Base-by-base conservation (phyloP, 2,329 filamentous ascomycete genomes). In the Nakataea oryzae region DNA sequence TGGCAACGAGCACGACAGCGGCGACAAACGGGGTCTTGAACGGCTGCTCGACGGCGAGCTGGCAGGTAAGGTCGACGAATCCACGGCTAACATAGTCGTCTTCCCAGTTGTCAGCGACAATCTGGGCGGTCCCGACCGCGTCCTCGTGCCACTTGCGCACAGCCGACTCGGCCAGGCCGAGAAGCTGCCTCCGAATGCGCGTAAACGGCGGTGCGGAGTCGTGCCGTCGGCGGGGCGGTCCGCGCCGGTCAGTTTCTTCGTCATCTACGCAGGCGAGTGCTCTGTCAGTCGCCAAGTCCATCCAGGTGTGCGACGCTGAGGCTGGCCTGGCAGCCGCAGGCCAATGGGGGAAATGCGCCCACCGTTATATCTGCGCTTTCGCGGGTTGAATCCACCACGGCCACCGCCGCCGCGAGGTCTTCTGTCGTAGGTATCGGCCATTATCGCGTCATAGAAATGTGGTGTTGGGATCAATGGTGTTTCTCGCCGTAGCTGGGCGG, bases 1-100 rank as follows among this genome's bases (percentile, higher is more conserved):
- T 97, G 66, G 87, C 83, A 62, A 91, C 83, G 63, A 96, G 81
- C 56, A 96, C 83, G 17, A 93, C 87, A 26, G 90, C 91, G 12
- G 93, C 92, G 50, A 96, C 83, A 72, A 97, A 97, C 0, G 95
- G 93, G n/a, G 92, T 96, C 80, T 97, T 97, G 74, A 99, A 88
- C 1, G 95, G 95, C 76, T 99, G 95, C 76, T 99, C 95, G 47
- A 91, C 73, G 56, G 89, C 82, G 66, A 97, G 81, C 74, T 93
- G 90, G 63, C 93, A 77, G 9, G 86, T 79, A 32, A 96, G 81
- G 63, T 88, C 84, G 66, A 90, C 79, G 73, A 96, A 96, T 60
- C 81, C 85, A 34, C 80, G 82, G 66, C 86, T 86, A 62, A 96
- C 78, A 67, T 92, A 88, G 67, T 88, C 86, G 71, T 96, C 89